Evolutionary conservation across 2,329 filamentous ascomycete genomes (phyloP).

Genomic region (Sporothrix sp.): DNA sequence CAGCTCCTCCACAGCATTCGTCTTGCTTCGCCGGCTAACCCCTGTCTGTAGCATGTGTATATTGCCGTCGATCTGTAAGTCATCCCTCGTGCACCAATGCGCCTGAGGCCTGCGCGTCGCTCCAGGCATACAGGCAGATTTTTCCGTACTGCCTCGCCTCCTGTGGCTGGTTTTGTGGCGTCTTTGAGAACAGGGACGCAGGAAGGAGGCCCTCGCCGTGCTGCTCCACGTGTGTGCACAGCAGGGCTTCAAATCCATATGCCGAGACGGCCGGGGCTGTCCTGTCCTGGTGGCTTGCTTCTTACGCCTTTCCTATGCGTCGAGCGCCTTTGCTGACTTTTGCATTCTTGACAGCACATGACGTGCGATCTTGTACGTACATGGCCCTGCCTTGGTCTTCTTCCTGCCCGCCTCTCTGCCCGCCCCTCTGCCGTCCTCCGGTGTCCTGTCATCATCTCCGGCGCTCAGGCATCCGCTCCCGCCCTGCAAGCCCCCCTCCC

Average conservation of each 20-base stretch:
- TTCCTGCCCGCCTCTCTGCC: not conserved
- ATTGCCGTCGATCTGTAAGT: conserved; percentile 85
- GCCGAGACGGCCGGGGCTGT: too few relatives aligned
- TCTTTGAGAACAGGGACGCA: too few relatives aligned
- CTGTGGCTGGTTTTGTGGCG: too few relatives aligned
- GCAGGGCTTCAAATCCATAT: too few relatives aligned
- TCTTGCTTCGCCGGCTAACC: conserved; percentile 23
- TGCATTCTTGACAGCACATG: conserved; percentile 59
- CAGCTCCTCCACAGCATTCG: not conserved
- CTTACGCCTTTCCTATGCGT: conserved; percentile 15
- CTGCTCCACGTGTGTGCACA: too few relatives aligned
- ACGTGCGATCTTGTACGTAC: conserved; percentile 78
- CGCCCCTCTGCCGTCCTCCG: not conserved
- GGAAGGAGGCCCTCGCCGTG: too few relatives aligned
- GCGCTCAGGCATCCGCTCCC: not conserved
- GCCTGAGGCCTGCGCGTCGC: not conserved
- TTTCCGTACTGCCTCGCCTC: too few relatives aligned
- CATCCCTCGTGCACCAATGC: not conserved
- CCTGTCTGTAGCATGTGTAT: conserved; percentile 63
- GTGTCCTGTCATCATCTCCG: conserved; percentile 5
- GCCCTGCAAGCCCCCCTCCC: not conserved
- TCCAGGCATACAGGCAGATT: not conserved
- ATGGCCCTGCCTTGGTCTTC: conserved; percentile 16
- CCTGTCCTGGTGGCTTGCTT: too few relatives aligned
- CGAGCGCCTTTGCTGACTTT: conserved; percentile 7